A percentile compares a stretch with the other conserved stretches of the same genome.
phyloP scores from a whole-genome alignment of 208 protist genomes.

The Porcisia deanei region DNA sequence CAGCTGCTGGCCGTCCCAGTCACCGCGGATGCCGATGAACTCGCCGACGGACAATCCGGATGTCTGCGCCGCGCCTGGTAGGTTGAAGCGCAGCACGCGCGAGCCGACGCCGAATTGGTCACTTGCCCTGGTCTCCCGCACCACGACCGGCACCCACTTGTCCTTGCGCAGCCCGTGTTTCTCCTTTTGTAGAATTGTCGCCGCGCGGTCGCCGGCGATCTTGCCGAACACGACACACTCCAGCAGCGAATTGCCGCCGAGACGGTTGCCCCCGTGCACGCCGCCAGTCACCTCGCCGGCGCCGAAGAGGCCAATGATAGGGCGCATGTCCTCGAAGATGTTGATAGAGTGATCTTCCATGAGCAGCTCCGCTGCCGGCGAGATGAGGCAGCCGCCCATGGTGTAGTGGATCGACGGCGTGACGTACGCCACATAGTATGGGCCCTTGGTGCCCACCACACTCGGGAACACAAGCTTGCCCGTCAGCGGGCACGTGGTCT shows the following conservation, averaged over 20 bases:
- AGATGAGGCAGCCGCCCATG: slow-evolving; percentile 95
- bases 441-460: slow-evolving; percentile 42
- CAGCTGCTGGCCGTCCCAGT: slow-evolving; percentile 53
- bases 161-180: slow-evolving; percentile 39
- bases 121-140: slow-evolving; percentile 46
- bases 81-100: slow-evolving; percentile 65
- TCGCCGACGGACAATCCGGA: slow-evolving; percentile 71
- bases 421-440: slow-evolving; percentile 73
- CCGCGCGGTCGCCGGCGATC: slow-evolving; percentile 77
- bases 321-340: slow-evolving; percentile 36
- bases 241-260: slow-evolving; percentile 97
- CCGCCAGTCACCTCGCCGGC: slow-evolving; percentile 97
- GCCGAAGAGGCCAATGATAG: slow-evolving; percentile 92
- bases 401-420: slow-evolving; percentile 96
- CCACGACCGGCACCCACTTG: slow-evolving; percentile 45
- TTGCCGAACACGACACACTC: slow-evolving; percentile 74
- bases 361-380: slow-evolving; percentile 72
- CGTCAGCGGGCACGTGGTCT: slow-evolving; percentile 48
- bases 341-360: slow-evolving; percentile 8
- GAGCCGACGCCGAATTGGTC: slow-evolving; percentile 50
- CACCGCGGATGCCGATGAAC: slow-evolving; percentile 66
- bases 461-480: slow-evolving; percentile 87
- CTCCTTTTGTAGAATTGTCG: slow-evolving; percentile 65
- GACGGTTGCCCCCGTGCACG: slow-evolving; percentile 96
- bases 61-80: slow-evolving; percentile 67